Percentiles rank a stretch among this genome's conserved stretches.
phyloP scores from a whole-genome alignment of 1,139 yeast genomes.

The Saccharomyces uvarum region DNA sequence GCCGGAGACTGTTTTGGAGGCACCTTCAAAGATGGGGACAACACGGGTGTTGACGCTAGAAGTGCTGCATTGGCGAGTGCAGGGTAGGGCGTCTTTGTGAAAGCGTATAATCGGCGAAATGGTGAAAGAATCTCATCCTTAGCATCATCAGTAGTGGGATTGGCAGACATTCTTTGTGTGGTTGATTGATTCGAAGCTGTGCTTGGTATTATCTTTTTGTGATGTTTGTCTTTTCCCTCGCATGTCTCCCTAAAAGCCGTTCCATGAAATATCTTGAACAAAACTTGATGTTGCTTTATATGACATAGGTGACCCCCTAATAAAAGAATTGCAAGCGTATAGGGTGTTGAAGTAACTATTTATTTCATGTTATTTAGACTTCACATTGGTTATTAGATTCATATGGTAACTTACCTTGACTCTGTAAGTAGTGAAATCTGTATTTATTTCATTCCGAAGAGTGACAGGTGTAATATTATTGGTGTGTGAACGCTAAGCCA shows the following conservation, averaged over 20 bases:
- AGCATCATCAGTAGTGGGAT: neutral
- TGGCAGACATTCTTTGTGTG: neutral
- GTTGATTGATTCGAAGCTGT: neutral
- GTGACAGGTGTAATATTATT: no score
- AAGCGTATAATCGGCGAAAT: conserved; percentile 26
- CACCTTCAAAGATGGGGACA: conserved; percentile 29
- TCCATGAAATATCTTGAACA: neutral
- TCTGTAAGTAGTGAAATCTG: no score
- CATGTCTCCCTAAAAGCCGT: neutral
- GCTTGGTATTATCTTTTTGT: neutral
- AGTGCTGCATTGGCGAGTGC: conserved; percentile 42
- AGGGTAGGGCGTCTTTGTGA: conserved; percentile 46
- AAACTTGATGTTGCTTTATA: neutral
- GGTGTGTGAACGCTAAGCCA: no score
- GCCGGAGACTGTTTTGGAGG: conserved; percentile 9
- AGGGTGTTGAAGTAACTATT: neutral
- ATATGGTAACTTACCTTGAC: no score
- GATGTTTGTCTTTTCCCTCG: neutral
- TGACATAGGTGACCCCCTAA: neutral
- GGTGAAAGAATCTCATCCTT: conserved; percentile 12
- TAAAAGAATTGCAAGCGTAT: neutral
- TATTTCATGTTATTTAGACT: neutral
- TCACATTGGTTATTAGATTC: no score
- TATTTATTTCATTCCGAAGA: no score
- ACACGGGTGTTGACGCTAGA: conserved; percentile 40